Conservation (phyloP, 1,139 yeast species). For the Geotrichum australiense region DNA sequence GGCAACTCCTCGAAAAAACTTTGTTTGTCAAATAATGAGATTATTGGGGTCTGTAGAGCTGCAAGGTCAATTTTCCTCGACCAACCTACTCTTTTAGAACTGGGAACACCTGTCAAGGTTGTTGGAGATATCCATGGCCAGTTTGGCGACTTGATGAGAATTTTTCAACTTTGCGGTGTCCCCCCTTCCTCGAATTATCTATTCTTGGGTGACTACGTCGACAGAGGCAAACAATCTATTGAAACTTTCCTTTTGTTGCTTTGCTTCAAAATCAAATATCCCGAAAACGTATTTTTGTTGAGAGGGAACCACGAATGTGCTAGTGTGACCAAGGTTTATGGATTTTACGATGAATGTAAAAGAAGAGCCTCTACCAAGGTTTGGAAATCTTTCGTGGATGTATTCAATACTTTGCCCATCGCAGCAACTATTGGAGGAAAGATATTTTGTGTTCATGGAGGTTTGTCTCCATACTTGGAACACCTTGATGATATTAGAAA, state of each 20-base stretch:
- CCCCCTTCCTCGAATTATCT: conserved; percentile 76
- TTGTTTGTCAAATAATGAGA: conserved; percentile 45
- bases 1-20: conserved; percentile 22
- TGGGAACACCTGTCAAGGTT: conserved; percentile 78
- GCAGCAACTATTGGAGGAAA: conserved; percentile 83
- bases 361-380: conserved; percentile 57
- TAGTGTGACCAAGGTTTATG: conserved; percentile 74
- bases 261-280: conserved; percentile 73
- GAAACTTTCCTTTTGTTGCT: conserved; percentile 68
- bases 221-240: conserved; percentile 74
- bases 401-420: conserved; percentile 75
- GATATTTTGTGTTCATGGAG: conserved; percentile 67
- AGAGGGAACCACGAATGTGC: conserved; percentile 87
- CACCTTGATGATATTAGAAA: conserved; percentile 40
- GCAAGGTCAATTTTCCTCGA: conserved; percentile 63
- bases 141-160: conserved; percentile 64
- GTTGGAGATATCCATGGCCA: conserved; percentile 90
- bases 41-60: conserved; percentile 56
- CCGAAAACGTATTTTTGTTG: conserved; percentile 74
- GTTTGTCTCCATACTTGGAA: conserved; percentile 11
- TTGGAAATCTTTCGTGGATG: conserved; percentile 77
- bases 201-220: conserved; percentile 81
- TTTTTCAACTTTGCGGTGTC: conserved; percentile 68
- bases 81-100: conserved; percentile 69
- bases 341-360: conserved; percentile 84